Evolutionary conservation across 352 stramenopile species (phyloP), one percentile per base, ranked within the genome.

Genomic region (Thraustotheca clavata): DNA sequence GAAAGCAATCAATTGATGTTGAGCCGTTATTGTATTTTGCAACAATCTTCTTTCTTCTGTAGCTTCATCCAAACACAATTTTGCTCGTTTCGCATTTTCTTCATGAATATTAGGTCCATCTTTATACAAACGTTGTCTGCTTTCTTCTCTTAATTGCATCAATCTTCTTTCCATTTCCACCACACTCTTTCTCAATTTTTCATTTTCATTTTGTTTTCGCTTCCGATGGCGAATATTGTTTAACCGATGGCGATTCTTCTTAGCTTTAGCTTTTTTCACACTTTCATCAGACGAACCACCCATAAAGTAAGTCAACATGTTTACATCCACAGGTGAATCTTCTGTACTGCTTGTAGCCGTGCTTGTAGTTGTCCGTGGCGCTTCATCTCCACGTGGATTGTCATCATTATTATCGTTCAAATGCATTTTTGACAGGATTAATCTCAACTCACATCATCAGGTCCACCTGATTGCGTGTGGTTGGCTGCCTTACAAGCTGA

Each of bases 281-380:
- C 34, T 38, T 26, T 61, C 52, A 38, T 36, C 29, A n/a, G 52
- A 61, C 18, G 14, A 32, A 38, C 20, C 9, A 12, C 34, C 52
- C 29, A 61, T 61, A 27, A 61, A 61, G 52, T 61, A 61, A 4
- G 29, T 38, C 9, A 61, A 38, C 52, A 61, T 61, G 24, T 61
- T 61, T 20, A 27, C 31, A 22, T 61, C 52, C 4, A 38, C 34
- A 14, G 29, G 29, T n/a, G 52, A 61, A 24, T 61, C 8, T 29
- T 16, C 29, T 20, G 52, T 61, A n/a, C 27, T 27, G 52, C n/a
- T 29, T 20, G 11, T 11, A 24, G 3, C 11, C 43, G 11, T 14
- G 43, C 43, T 52, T 18, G 43, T 31, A 11, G 43, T 9, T 24
- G 39, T 47, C 39, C 39, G 7, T 52, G 9, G 11, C n/a, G 43